phyloP scores from a whole-genome alignment of 352 stramenopile genomes.

The Phytophthora lateralis region DNA sequence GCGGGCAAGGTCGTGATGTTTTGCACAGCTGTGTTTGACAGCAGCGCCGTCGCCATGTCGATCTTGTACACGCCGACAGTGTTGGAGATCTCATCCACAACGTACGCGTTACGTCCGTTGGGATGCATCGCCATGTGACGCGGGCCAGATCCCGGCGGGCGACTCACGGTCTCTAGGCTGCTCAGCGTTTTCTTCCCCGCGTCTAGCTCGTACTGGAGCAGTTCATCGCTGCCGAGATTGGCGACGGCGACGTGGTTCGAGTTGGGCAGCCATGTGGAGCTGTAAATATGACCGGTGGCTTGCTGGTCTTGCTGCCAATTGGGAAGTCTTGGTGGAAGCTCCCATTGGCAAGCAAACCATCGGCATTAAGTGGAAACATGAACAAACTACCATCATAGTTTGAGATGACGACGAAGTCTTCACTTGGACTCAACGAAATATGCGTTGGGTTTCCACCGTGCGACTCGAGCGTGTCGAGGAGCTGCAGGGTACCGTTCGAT shows the following conservation, averaged over 20 bases:
- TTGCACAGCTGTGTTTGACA: constrained; percentile 37
- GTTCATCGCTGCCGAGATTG: constrained; percentile 58
- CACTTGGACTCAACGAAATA: constrained; percentile 46
- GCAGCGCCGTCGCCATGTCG: constrained; percentile 10
- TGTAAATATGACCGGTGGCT: constrained; percentile 56
- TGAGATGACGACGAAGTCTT: constrained; percentile 49
- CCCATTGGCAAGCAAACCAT: constrained; percentile 37
- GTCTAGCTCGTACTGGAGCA: constrained; percentile 55
- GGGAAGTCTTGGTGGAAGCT: constrained; percentile 47
- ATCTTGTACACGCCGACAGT: constrained; percentile 57
- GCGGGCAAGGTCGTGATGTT: constrained; percentile 51
- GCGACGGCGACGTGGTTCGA: constrained; percentile 40
- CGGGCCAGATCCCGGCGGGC: constrained; percentile 45
- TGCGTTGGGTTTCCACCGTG: constrained; percentile 43
- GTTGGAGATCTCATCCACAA: constrained; percentile 61
- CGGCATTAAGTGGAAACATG: constrained; percentile 44
- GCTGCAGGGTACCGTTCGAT: constrained; percentile 29
- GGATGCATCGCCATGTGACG: constrained; percentile 57
- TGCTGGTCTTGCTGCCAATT: constrained; percentile 39
- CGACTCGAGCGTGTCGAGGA: too few species aligned
- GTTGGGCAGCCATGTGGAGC: constrained; percentile 51
- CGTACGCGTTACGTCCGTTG: constrained; percentile 44
- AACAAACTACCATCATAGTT: constrained; percentile 65
- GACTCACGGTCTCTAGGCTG: constrained; percentile 12
- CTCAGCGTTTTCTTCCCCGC: constrained; percentile 33